Evolutionary conservation across 371 early-diverging fungal genomes (phyloP).

Genomic region (Mortierella sp.): DNA sequence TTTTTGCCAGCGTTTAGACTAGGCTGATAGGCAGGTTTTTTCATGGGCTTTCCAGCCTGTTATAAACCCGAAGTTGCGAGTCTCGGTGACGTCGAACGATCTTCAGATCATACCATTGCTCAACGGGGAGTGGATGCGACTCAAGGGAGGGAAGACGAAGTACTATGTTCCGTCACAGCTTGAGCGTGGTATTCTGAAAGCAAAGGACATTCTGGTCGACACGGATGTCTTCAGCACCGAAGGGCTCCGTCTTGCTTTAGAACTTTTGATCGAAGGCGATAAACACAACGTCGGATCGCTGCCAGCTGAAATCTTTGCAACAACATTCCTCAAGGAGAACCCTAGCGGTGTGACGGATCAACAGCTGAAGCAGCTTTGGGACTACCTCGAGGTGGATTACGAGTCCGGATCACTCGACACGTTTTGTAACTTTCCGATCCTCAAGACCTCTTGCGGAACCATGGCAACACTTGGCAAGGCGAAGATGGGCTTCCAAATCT

Average conservation of each 20-base stretch:
- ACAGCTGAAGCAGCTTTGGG: neutral
- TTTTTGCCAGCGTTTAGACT: neutral
- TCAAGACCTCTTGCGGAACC: slow-evolving; percentile 2
- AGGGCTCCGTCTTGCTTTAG: neutral
- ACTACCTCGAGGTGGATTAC: neutral
- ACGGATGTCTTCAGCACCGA: neutral
- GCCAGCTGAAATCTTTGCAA: neutral
- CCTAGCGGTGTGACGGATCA: neutral
- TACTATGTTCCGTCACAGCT: neutral
- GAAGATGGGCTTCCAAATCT: neutral
- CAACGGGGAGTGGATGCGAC: slow-evolving; percentile 26
- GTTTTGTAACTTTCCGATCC: neutral
- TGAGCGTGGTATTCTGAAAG: neutral
- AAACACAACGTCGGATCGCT: too few relatives aligned
- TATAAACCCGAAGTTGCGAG: too few relatives aligned
- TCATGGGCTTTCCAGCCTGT: neutral
- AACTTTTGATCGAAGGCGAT: neutral
- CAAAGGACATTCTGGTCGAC: slow-evolving; percentile 17
- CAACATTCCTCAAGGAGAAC: neutral
- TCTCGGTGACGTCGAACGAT: neutral
- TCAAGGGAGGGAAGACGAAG: neutral
- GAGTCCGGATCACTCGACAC: neutral
- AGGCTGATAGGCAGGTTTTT: too few relatives aligned
- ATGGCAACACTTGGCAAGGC: neutral
- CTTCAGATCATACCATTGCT: slow-evolving; percentile 23